Evolutionary conservation across 768 basidiomycete genomes (phyloP), one percentile per base, ranked within the genome.

Genomic region (Pulveroboletus sp.): DNA sequence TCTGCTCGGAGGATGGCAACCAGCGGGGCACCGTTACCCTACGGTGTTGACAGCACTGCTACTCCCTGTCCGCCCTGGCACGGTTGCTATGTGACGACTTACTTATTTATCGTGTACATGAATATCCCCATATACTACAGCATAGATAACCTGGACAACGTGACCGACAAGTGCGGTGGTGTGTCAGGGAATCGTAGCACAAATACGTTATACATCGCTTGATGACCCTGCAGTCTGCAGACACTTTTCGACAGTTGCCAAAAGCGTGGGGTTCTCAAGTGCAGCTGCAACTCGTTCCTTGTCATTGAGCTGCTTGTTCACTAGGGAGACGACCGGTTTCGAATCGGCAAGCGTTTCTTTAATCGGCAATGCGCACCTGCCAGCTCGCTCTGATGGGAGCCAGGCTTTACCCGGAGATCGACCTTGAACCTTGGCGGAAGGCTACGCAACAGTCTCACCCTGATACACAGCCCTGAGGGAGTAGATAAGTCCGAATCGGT

Each of bases 281-380:
- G 96, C 96, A 10, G 96, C 96, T 24, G 93, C 93, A 2, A 98
- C 96, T 36, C 96, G 79, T 70, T 99, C 96, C 69, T 99, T 99
- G 72, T 99, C 96, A 61, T 99, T 99, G 31, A 99, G 76, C 62
- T 99, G 96, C 67, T 97, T 97, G 71, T 98, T 99, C 10, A 99
- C 96, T 95, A 56, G 42, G 24, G 7, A 11, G 7, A 35, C 45
- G 9, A 3, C 12, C 24, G 41, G 27, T 15, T 21, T n/a, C 4
- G 12, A 7, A 49, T 26, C n/a, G 18, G 8, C 9, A n/a, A 8
- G 26, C 1, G 8, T 31, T 14, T 24, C 21, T 2, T 21, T 21
- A 8, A 36, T 26, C 21, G 41, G 31, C 28, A 33, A 39, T 33
- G 70, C 83, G 32, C 51, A 92, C 93, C 83, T 45, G 93, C 85